Evolutionary conservation across 2,329 filamentous ascomycete genomes (phyloP), one percentile per base, ranked within the genome.

Genomic region (Cadophora luteo-olivacea): DNA sequence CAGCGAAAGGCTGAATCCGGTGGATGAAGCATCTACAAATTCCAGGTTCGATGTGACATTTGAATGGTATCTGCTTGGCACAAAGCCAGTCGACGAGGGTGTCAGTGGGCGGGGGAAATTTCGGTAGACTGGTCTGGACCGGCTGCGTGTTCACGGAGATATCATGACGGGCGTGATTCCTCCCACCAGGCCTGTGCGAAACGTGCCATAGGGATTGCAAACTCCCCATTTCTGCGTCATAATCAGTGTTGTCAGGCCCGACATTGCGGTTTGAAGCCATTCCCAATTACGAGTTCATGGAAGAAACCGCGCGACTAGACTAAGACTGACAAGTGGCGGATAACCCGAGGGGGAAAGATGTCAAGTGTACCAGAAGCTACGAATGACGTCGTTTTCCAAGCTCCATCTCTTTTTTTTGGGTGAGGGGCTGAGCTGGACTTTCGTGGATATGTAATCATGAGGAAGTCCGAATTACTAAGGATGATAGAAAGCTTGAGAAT

Each of bases 181-280:
- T 16, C 14, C 51, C 51, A 38, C 8, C 36, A 14, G 36, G 9
- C 3, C 36, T 11, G 36, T 38, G 36, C 36, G 36, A 38, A 38
- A 11, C 36, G 36, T 14, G 36, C 36, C 36, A 38, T 38, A 14
- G 7, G 36, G 1, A 38, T 38, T 38, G 36, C 12, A 29, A 29
- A 29, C 51, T 54, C 24, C 22, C 51, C 51, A 54, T 54, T 54
- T 33, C 19, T 55, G 52, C 52, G 29, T 55, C 52, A 55, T n/a
- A 9, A 8, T n/a, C 14, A 19, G 12, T 33, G 29, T 25, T 55
- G 52, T 55, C 52, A 33, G 52, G 7, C 6, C 52, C 52, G 14
- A 45, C 41, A 5, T 16, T 45, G 29, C 52, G 29, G 25, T 32
- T 54, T 55, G 52, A 33, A 33, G 29, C 24, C 51, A 54, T 54